These are phyloP conservation scores for Kluyveromyces lactis DNA, from an alignment of 805 yeast species.

Conservation along the genomic window DNA sequence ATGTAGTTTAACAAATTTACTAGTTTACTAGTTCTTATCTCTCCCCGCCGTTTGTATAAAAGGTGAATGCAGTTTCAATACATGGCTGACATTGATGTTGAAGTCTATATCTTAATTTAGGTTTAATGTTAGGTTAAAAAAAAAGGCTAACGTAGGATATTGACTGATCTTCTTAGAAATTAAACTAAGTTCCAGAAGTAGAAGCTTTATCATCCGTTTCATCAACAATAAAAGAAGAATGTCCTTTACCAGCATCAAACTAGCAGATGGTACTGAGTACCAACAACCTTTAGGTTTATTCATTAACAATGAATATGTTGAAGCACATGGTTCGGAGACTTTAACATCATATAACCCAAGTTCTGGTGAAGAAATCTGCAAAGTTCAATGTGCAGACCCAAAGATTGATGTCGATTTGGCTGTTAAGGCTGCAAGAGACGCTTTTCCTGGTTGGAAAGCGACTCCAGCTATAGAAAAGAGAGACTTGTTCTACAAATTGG, in stretches of 20 bases:
- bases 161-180: no score
- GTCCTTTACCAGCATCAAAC: conserved; percentile 29
- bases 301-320: conserved; percentile 64
- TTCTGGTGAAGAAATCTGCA: conserved; percentile 42
- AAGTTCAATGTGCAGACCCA: conserved; percentile 41
- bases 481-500: conserved; percentile 39
- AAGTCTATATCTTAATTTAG: no score
- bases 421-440: conserved; percentile 43
- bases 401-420: conserved; percentile 47
- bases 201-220: no score
- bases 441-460: conserved; percentile 43
- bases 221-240: neutral
- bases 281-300: conserved; percentile 71
- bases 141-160: no score
- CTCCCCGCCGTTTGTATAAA: no score
- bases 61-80: no score
- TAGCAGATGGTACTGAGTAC: conserved; percentile 63
- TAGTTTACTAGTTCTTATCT: no score
- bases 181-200: no score
- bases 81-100: no score
- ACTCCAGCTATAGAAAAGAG: conserved; percentile 40
- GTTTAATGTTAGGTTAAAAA: no score
- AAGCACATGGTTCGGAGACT: conserved; percentile 39
- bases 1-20: no score
- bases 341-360: conserved; percentile 41